Conservation (phyloP, 2,329 filamentous ascomycete species). For the Chrysosporium queenslandicum region DNA sequence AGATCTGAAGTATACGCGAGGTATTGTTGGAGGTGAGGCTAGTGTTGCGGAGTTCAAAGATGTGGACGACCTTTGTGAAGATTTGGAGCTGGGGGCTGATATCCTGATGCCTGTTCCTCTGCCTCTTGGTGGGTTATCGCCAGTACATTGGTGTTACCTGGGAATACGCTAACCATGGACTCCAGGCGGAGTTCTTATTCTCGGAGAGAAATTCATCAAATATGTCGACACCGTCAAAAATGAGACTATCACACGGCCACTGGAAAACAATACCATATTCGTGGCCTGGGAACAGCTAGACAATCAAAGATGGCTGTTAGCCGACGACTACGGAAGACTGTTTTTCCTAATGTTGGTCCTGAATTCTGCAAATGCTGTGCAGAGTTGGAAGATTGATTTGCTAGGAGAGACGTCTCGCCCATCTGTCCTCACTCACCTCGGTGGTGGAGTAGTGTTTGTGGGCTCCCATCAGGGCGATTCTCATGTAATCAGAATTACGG, state of each 20-base stretch:
- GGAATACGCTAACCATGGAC: constrained; percentile 42
- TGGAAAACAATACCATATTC: constrained; percentile 72
- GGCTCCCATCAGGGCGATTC: constrained; percentile 91
- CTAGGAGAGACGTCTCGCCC: constrained; percentile 65
- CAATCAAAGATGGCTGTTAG: constrained; percentile 70
- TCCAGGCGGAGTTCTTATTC: constrained; percentile 59
- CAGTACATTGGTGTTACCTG: constrained; percentile 25
- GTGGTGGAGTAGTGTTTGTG: constrained; percentile 60
- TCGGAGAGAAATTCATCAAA: constrained; percentile 70
- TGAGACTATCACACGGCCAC: constrained; percentile 51
- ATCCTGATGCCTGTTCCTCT: constrained; percentile 52
- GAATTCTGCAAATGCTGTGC: constrained; percentile 54
- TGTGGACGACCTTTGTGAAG: constrained; percentile 41
- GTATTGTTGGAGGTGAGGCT: constrained; percentile 36
- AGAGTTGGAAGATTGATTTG: constrained; percentile 58
- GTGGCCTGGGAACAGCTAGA: constrained; percentile 86
- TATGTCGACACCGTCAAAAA: constrained; percentile 75
- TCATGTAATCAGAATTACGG: constrained; percentile 60
- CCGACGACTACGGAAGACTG: constrained; percentile 79
- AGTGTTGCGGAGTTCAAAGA: constrained; percentile 45
- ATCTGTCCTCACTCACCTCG: constrained; percentile 65
- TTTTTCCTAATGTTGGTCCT: constrained; percentile 74
- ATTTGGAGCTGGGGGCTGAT: constrained; percentile 51
- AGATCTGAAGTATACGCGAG: constrained; percentile 44
- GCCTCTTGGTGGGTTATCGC: constrained; percentile 39